Evolutionary conservation across 148 eudicot species (phyloP).

Genomic region (Arbutus unedo): DNA sequence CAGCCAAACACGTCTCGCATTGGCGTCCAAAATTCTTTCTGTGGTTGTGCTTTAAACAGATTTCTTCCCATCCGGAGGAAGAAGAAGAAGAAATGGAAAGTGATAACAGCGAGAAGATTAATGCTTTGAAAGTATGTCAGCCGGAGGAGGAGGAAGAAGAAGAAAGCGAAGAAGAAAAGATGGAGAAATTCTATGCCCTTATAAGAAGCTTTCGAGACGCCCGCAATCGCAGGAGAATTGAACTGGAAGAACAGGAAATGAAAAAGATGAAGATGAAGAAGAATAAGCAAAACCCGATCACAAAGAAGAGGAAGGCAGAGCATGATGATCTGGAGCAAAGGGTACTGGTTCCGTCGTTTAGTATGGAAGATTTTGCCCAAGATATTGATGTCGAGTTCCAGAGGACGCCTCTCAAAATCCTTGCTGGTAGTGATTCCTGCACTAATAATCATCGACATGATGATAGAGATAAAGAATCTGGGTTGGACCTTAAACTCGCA

Average conservation of each 20-base stretch:
- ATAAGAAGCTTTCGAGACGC: constrained; percentile 31
- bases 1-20: neutral
- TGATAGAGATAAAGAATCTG: neutral
- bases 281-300: neutral
- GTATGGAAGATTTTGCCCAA: constrained; percentile 35
- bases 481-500: constrained; percentile 13
- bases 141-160: neutral
- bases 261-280: neutral
- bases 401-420: neutral
- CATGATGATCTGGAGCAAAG: neutral
- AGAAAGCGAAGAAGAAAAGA: constrained; percentile 32
- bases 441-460: neutral
- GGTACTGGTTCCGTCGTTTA: constrained; percentile 32
- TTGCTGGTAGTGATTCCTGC: neutral
- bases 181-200: constrained; percentile 38
- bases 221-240: constrained; percentile 12
- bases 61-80: neutral
- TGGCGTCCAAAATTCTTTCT: neutral
- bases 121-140: neutral
- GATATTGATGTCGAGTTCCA: neutral
- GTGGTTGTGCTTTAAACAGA: neutral
- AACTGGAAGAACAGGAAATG: constrained; percentile 3
- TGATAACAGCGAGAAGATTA: neutral
- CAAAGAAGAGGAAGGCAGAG: constrained; percentile 13
- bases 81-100: neutral